These are phyloP conservation scores for Balansia obtecta DNA, from an alignment of 2,329 filamentous ascomycete genomes.

Conservation along the genomic window DNA sequence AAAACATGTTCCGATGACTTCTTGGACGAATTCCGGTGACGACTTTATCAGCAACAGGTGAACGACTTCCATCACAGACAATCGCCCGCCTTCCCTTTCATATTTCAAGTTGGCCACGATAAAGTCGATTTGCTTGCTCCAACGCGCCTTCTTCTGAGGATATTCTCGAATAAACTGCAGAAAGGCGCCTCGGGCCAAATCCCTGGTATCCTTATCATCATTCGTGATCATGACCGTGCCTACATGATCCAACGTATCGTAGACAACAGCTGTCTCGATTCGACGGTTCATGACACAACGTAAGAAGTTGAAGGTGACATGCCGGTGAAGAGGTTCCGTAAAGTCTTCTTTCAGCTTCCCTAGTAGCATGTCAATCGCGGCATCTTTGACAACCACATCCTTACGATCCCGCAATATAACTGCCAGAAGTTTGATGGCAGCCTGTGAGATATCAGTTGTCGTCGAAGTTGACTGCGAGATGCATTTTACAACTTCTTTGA, in stretches of 20 bases:
- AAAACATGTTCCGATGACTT: conserved; percentile 72
- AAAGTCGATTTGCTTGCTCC: conserved; percentile 81
- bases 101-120: conserved; percentile 86
- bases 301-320: conserved; percentile 89
- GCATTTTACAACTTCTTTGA: conserved; percentile 71
- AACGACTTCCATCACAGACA: conserved; percentile 87
- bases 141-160: conserved; percentile 79
- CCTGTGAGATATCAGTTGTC: conserved; percentile 73
- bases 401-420: conserved; percentile 72
- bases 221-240: conserved; percentile 93
- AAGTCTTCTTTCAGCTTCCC: conserved; percentile 75
- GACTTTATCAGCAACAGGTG: conserved; percentile 80
- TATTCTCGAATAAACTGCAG: conserved; percentile 93
- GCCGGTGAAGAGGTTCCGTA: conserved; percentile 83
- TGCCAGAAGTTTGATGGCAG: conserved; percentile 77
- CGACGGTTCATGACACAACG: conserved; percentile 76
- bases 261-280: conserved; percentile 75
- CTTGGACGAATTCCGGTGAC: conserved; percentile 68
- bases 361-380: conserved; percentile 70
- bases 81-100: conserved; percentile 71
- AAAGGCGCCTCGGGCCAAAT: conserved; percentile 79
- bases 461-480: conserved; percentile 69
- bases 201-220: conserved; percentile 75
- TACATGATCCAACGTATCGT: conserved; percentile 82
- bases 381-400: conserved; percentile 65